Percentiles rank a stretch among this genome's conserved stretches.
Conservation (phyloP, 768 basidiomycete genomes). For the Brasilioporus rufonigricans region DNA sequence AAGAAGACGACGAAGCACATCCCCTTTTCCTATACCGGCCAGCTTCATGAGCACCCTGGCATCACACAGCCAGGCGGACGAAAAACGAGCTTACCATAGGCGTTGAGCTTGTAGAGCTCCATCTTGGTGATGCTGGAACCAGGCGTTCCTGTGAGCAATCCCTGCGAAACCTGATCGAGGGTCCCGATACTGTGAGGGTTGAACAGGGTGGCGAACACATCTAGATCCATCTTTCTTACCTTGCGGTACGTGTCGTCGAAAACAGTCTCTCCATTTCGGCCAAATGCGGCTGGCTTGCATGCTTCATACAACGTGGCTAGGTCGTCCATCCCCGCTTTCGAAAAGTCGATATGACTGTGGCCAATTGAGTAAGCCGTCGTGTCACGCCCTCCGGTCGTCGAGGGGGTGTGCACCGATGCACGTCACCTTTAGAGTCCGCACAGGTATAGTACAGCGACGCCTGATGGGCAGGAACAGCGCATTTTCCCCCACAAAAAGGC, state of each 20-base stretch:
- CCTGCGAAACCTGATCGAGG: background rate
- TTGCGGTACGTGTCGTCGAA: background rate
- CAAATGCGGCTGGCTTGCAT: background rate
- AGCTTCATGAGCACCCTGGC: background rate
- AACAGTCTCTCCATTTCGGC: background rate
- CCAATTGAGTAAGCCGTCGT: background rate
- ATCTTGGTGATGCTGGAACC: background rate
- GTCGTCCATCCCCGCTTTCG: background rate
- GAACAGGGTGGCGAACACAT: background rate
- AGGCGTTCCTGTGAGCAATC: background rate
- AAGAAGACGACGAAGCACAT: slow-evolving; percentile 39
- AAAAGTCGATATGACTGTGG: background rate
- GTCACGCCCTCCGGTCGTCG: background rate
- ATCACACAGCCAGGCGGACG: background rate
- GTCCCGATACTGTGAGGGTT: background rate
- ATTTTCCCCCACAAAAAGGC: background rate
- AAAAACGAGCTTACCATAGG: background rate
- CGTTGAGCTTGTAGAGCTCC: background rate
- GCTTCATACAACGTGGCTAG: background rate
- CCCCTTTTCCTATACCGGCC: no score
- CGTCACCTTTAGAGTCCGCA: background rate
- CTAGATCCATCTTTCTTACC: background rate
- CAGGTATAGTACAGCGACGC: no score
- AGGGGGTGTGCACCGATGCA: background rate
- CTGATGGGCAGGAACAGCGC: no score